Conservation (phyloP, 148 eudicot species). For the Arbutus unedo region DNA sequence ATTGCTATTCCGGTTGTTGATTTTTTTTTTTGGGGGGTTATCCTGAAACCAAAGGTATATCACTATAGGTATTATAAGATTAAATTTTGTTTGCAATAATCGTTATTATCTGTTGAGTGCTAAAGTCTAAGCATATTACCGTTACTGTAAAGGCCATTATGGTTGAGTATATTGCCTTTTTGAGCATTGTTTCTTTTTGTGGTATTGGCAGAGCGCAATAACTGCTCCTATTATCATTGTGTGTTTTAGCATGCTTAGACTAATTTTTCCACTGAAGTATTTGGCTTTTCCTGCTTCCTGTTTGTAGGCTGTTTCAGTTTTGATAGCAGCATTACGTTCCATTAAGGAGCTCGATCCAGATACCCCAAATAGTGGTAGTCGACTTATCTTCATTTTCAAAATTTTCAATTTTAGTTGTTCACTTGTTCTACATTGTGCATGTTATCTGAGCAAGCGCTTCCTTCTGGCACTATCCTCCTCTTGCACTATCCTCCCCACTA, state of each 20-base stretch:
- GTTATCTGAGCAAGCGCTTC: not conserved
- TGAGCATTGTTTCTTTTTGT: not conserved
- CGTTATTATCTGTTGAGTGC: not conserved
- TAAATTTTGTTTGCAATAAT: not conserved
- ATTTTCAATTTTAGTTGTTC: slow-evolving; percentile 3
- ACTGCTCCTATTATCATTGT: not conserved
- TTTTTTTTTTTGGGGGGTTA: not conserved
- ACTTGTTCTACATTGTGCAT: not conserved
- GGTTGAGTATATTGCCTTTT: not conserved
- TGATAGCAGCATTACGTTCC: slow-evolving; percentile 82
- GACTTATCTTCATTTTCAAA: not conserved
- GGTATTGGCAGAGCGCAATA: not conserved
- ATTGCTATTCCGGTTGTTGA: not conserved
- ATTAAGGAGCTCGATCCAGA: slow-evolving; percentile 70
- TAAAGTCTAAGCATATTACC: not conserved
- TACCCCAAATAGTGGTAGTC: slow-evolving; percentile 56
- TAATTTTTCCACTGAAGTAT: not conserved
- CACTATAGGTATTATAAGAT: not conserved
- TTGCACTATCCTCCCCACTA: no score
- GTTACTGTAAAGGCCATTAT: not conserved
- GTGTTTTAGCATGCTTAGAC: not conserved
- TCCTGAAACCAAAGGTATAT: not conserved
- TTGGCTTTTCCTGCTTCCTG: not conserved
- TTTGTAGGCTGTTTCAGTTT: slow-evolving; percentile 66
- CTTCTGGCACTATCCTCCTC: no score